phyloP scores from a whole-genome alignment of 768 basidiomycete genomes.

The Paxillus ammoniavirescens region DNA sequence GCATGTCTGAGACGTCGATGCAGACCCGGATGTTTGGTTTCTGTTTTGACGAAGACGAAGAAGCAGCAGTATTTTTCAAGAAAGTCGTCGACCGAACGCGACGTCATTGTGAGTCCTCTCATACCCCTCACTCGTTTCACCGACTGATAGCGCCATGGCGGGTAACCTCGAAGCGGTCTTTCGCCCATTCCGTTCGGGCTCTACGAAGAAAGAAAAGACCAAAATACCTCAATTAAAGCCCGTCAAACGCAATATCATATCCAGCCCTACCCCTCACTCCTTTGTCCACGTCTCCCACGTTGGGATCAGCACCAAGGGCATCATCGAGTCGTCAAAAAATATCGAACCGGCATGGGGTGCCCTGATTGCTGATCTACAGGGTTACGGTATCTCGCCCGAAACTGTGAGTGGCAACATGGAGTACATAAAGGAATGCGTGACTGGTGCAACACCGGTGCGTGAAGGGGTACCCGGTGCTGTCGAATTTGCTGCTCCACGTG shows the following conservation, averaged over 20 bases:
- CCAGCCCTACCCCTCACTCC: constrained; percentile 55
- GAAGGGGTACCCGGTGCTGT: not conserved
- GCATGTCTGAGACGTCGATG: not conserved
- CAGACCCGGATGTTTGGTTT: constrained; percentile 50
- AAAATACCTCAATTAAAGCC: constrained; percentile 39
- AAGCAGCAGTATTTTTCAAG: constrained; percentile 58
- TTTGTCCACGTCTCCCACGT: constrained; percentile 70
- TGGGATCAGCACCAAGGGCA: constrained; percentile 50
- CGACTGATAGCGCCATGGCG: not conserved
- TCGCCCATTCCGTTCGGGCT: constrained; percentile 27
- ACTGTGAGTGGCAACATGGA: constrained; percentile 30
- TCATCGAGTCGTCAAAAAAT: constrained; percentile 52
- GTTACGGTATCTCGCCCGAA: constrained; percentile 35
- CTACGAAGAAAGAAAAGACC: constrained; percentile 24
- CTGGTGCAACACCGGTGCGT: constrained; percentile 5
- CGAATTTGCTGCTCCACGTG: constrained; percentile 11
- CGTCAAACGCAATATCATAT: constrained; percentile 43
- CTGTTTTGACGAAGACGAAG: constrained; percentile 58
- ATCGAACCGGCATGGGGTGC: constrained; percentile 55
- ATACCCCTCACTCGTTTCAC: constrained; percentile 3
- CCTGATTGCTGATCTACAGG: constrained; percentile 42
- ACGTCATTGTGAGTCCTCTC: constrained; percentile 35
- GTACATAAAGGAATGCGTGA: constrained; percentile 34
- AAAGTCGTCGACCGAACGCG: constrained; percentile 53
- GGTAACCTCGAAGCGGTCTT: constrained; percentile 20